Conservation (phyloP, 73 alveolate genomes). For the Tetrahymena borealis region DNA sequence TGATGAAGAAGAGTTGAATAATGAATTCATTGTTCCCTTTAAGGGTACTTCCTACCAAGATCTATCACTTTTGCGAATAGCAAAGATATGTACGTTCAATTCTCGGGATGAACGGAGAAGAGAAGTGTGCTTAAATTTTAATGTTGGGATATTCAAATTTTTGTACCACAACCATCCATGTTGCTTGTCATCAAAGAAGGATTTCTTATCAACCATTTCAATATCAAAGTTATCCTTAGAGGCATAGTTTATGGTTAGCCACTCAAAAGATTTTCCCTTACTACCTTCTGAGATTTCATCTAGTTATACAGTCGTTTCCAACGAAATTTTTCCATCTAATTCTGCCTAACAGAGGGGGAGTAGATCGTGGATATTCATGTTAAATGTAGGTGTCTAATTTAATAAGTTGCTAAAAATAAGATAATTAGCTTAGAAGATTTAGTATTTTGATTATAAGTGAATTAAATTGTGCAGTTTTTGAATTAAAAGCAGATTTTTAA, state of each 20-base stretch:
- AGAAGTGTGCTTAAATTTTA: neutral
- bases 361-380: neutral
- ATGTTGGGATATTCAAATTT: neutral
- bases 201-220: neutral
- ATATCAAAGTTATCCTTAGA: neutral
- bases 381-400: too few species aligned
- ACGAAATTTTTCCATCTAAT: neutral
- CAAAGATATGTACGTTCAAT: neutral
- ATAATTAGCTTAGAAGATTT: too few species aligned
- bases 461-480: too few species aligned
- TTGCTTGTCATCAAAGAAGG: neutral
- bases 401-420: too few species aligned
- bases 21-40: neutral
- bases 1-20: neutral
- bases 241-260: neutral
- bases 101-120: neutral
- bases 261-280: neutral
- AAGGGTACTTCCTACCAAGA: neutral
- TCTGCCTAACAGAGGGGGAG: neutral
- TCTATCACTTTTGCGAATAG: neutral
- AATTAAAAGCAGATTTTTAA: too few species aligned
- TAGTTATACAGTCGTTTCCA: neutral
- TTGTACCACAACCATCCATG: neutral
- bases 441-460: too few species aligned
- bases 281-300: neutral